Percentiles rank a stretch among this genome's conserved stretches.
Conservation (phyloP, 371 early-diverging fungal species). For the Lichtheimia corymbifera region DNA sequence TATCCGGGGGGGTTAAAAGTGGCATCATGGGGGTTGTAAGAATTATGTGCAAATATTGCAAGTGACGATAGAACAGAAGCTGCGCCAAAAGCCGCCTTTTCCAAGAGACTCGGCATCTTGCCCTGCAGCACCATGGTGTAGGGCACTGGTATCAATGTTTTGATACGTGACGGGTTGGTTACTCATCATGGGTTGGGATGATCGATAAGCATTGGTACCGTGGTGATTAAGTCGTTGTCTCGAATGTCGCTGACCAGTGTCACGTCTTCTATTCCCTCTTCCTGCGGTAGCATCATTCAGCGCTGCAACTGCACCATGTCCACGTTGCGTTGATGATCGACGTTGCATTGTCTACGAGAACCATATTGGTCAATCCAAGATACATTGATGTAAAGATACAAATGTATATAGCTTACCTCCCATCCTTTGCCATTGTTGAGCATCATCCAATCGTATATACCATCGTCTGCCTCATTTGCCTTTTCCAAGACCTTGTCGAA, state of each 20-base stretch:
- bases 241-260: slow-evolving; percentile 13
- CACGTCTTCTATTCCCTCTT: slow-evolving; percentile 14
- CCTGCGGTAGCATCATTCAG: slow-evolving; percentile 14
- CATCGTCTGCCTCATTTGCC: slow-evolving; percentile 82
- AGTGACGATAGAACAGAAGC: slow-evolving; percentile 16
- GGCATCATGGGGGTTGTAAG: background rate
- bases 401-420: slow-evolving; percentile 39
- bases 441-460: slow-evolving; percentile 95
- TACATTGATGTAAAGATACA: background rate
- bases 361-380: background rate
- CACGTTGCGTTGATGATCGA: slow-evolving; percentile 22
- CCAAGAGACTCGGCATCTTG: slow-evolving; percentile 23
- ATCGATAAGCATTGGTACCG: slow-evolving; percentile 14
- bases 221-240: slow-evolving; percentile 14
- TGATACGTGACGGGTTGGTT: slow-evolving; percentile 24
- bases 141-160: slow-evolving; percentile 19
- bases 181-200: slow-evolving; percentile 17
- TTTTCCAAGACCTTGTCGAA: slow-evolving; percentile 84
- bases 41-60: slow-evolving; percentile 21
- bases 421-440: slow-evolving; percentile 59
- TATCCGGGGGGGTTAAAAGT: background rate
- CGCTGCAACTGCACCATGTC: slow-evolving; percentile 24
- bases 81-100: slow-evolving; percentile 23
- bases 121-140: slow-evolving; percentile 15
- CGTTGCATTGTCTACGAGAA: slow-evolving; percentile 3